A percentile compares a stretch with the other conserved stretches of the same genome.
These are phyloP conservation scores for Hymenoscyphus fraxineus DNA, from an alignment of 2,329 filamentous ascomycete species.

Conservation along the genomic window DNA sequence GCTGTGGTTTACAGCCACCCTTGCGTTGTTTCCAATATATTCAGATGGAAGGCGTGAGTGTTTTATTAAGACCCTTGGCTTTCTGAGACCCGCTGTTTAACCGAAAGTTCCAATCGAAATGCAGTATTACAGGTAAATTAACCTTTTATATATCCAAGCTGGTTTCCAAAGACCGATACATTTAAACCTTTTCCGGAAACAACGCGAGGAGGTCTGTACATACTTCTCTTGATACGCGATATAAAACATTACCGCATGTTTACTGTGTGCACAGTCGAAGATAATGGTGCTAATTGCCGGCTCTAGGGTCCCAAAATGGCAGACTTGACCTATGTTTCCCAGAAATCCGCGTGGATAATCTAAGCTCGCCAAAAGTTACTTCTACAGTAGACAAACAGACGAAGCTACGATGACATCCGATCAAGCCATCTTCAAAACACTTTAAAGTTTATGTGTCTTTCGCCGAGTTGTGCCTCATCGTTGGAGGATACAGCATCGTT, in stretches of 20 bases:
- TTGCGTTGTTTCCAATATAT: too few relatives aligned
- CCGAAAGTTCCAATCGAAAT: too few relatives aligned
- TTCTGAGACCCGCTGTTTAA: too few relatives aligned
- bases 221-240: constrained; percentile 2
- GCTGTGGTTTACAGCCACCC: not conserved
- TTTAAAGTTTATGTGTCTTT: not conserved
- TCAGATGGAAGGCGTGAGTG: too few relatives aligned
- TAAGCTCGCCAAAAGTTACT: not conserved
- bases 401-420: not conserved
- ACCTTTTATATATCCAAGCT: too few relatives aligned
- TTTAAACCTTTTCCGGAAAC: too few relatives aligned
- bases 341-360: not conserved
- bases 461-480: not conserved
- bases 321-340: not conserved
- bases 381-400: not conserved
- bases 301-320: not conserved
- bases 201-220: not conserved
- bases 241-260: not conserved
- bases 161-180: too few relatives aligned
- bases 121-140: too few relatives aligned
- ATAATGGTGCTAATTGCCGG: not conserved
- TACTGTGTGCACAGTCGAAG: not conserved
- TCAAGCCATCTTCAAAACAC: not conserved
- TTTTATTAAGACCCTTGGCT: too few relatives aligned
- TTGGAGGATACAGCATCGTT: not conserved